Evolutionary conservation across 208 protist species (phyloP), one percentile per base, ranked within the genome.

Genomic region (Leptomonas pyrrhocoris): DNA sequence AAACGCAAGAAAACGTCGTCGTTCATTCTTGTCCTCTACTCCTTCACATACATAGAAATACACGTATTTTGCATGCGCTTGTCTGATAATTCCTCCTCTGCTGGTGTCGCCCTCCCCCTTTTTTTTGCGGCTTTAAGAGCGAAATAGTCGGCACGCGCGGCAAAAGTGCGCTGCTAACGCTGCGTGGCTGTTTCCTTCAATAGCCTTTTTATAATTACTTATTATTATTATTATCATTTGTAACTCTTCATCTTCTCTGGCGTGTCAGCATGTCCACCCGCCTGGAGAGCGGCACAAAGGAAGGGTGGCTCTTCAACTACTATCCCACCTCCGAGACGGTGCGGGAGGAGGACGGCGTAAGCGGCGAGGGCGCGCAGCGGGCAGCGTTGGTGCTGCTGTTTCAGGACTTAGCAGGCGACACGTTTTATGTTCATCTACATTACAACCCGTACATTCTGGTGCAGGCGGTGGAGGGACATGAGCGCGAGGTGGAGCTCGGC

Each of bases 401-500:
- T 55, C 85, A 95, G 61, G 86, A 92, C 68, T 83, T 93, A 57
- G 88, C 82, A 9, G 79, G 94, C 2, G 88, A 94, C 56, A 85
- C 83, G 57, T 96, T 97, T 65, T 80, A 78, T 65, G 81, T 88
- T 27, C 79, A 90, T 65, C 63, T 93, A 7, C 82, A 84, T 45
- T 94, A 90, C 69, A 64, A 90, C 53, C 89, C 91, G 0, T 97
- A 95, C 81, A 78, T 96, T 54, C 73, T 92, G 48, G 74, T 97
- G 21, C 77, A 86, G 40, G 43, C 80, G 8, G 79, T 88, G 28
- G 90, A 96, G 48, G 92, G 92, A 19, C 87, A 94, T 69, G 87
- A 98, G 53, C 77, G 83, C 12, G 98, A 99, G 72, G 97, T 99
- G 46, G 97, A 99, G 73, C 75, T 95, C 0, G 97, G 90, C 30